Evolutionary conservation across 2,329 filamentous ascomycete genomes (phyloP).

Genomic region (Rhynchosporium secalis): DNA sequence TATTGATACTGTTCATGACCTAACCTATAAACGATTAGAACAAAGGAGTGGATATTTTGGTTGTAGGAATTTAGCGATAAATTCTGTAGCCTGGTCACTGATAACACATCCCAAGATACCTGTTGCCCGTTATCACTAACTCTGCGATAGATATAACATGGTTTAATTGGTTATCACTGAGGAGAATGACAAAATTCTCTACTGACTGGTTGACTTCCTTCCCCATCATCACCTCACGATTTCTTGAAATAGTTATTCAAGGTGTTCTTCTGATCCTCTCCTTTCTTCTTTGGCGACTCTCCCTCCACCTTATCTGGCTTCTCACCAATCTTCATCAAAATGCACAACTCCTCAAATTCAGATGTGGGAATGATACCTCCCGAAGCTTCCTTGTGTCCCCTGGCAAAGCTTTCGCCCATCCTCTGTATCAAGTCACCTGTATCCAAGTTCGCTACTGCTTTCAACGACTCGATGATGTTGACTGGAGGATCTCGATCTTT

Average conservation of each 20-base stretch:
- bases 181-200: too few species aligned
- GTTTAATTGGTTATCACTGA: too few species aligned
- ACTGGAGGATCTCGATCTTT: conserved; percentile 54
- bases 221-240: conserved; percentile 14
- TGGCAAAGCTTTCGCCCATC: conserved; percentile 63
- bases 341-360: conserved; percentile 66
- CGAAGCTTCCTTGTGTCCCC: conserved; percentile 67
- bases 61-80: too few species aligned
- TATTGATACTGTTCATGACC: too few species aligned
- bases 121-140: too few species aligned
- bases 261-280: conserved; percentile 52
- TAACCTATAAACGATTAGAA: too few species aligned
- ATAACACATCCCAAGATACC: too few species aligned
- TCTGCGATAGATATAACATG: too few species aligned
- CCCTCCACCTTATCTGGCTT: conserved; percentile 44
- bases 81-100: too few species aligned
- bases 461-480: conserved; percentile 61
- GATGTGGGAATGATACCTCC: conserved; percentile 61
- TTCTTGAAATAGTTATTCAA: conserved; percentile 57
- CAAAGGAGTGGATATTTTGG: too few species aligned
- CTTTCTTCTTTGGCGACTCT: conserved; percentile 41
- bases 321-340: conserved; percentile 57
- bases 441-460: conserved; percentile 50
- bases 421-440: conserved; percentile 45
- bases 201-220: too few species aligned